Conservation (phyloP, 495 filamentous ascomycete species). For the Gamarada debralockiae region DNA sequence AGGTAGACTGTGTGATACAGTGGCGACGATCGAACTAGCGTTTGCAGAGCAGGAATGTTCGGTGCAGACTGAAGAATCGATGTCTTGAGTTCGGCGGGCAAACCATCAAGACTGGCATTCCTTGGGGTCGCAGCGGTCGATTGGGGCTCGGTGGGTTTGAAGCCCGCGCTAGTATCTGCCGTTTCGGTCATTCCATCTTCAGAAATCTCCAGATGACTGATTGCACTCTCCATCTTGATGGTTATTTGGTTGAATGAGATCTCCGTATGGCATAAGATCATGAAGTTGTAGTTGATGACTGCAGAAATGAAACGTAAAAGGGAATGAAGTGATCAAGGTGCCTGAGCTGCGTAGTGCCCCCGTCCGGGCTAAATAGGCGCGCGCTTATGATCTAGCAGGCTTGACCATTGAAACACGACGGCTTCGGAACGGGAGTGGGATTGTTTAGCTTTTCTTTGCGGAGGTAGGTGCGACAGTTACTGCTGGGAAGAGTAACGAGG, state of each 20-base stretch:
- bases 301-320: slow-evolving; percentile 2
- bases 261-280: neutral
- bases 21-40: slow-evolving; percentile 5
- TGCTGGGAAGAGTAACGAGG: no score
- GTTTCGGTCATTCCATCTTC: neutral
- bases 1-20: slow-evolving; percentile 6
- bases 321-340: neutral
- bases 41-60: neutral
- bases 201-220: neutral
- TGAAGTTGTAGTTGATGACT: slow-evolving; percentile 6
- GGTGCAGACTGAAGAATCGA: slow-evolving; percentile 2
- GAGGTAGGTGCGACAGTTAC: no score
- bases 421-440: no score
- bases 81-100: slow-evolving; percentile 3
- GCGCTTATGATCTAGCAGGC: no score
- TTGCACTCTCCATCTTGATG: slow-evolving; percentile 2
- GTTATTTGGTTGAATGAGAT: neutral
- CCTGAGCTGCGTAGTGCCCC: neutral
- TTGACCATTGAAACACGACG: no score
- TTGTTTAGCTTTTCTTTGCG: no score
- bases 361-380: no score
- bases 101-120: slow-evolving; percentile 1
- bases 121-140: slow-evolving; percentile 1
- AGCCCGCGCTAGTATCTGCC: neutral
- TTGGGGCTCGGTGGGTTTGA: neutral